Evolutionary conservation across 441 rosid species (phyloP).

Genomic region (Capsella rubella): DNA sequence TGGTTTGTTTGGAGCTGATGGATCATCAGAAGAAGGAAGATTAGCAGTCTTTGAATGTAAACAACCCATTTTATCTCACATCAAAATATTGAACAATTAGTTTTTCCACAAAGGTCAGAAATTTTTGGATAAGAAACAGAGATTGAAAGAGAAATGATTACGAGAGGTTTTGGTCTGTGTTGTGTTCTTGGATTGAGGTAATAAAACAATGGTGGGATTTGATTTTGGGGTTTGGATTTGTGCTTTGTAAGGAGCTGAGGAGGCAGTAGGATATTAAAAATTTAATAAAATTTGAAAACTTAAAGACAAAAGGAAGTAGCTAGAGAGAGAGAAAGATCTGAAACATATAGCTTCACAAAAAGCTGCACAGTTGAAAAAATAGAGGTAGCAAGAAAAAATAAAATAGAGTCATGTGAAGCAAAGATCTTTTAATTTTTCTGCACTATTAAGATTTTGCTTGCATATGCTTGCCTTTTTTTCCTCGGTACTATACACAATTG

Average conservation of each 20-base stretch:
- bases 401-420: conserved; percentile 34
- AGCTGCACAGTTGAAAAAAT: conserved; percentile 45
- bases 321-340: conserved; percentile 36
- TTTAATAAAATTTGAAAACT: conserved; percentile 39
- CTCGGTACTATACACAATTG: conserved; percentile 34
- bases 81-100: conserved; percentile 23
- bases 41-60: conserved; percentile 76
- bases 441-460: conserved; percentile 37
- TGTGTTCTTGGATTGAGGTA: conserved; percentile 35
- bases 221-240: conserved; percentile 41
- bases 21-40: conserved; percentile 67
- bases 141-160: conserved; percentile 4
- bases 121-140: conserved; percentile 32
- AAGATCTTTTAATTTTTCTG: conserved; percentile 30
- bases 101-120: conserved; percentile 3
- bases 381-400: conserved; percentile 21
- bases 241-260: conserved; percentile 39
- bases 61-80: conserved; percentile 68
- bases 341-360: conserved; percentile 36
- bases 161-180: not conserved
- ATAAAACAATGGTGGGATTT: conserved; percentile 41
- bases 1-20: conserved; percentile 56
- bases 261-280: conserved; percentile 38
- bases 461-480: conserved; percentile 24
- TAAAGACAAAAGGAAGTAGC: conserved; percentile 23